These are phyloP conservation scores for Dictyostelium intermedium DNA, from an alignment of 78 protist genomes.

Conservation along the genomic window DNA sequence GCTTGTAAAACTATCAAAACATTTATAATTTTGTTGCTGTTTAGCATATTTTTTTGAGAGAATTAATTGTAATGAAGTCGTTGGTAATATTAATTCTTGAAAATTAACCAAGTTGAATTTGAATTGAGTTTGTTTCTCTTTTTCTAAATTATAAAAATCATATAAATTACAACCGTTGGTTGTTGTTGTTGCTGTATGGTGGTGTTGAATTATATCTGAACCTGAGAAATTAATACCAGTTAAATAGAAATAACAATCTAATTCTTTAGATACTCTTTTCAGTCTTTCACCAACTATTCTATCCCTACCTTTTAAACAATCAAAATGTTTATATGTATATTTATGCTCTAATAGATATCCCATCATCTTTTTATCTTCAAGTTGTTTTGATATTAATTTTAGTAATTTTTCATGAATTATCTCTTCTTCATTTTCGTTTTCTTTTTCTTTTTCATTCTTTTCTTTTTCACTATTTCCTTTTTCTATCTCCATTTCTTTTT, in stretches of 20 bases:
- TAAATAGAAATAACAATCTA: background rate
- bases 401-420: too few relatives aligned
- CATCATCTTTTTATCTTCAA: background rate
- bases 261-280: background rate
- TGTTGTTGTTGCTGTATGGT: background rate
- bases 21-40: background rate
- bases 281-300: background rate
- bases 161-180: background rate
- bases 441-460: background rate
- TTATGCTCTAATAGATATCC: background rate
- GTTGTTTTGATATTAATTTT: background rate
- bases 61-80: background rate
- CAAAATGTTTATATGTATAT: background rate
- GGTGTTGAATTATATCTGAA: background rate
- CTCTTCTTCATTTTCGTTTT: background rate
- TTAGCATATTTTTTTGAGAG: background rate
- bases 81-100: background rate
- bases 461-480: too few relatives aligned
- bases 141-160: background rate
- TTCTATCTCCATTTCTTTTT: too few relatives aligned
- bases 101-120: too few relatives aligned
- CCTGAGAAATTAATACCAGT: background rate
- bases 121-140: background rate
- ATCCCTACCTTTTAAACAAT: background rate
- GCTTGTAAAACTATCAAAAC: background rate